Evolutionary conservation across 2,329 filamentous ascomycete species (phyloP).

Genomic region (Monosporascus sp.): DNA sequence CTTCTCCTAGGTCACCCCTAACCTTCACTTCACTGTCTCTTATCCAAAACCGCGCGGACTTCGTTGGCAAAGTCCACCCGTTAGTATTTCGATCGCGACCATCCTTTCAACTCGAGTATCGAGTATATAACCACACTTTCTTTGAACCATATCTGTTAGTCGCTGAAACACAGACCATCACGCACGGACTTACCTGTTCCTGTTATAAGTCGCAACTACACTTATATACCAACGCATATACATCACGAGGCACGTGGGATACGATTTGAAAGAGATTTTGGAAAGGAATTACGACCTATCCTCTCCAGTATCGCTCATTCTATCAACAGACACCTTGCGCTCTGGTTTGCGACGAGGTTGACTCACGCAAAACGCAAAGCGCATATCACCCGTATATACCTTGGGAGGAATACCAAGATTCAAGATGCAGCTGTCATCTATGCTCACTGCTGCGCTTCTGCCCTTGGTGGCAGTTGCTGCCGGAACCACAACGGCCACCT

Average conservation of each 20-base stretch:
- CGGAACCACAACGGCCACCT: constrained; percentile 35
- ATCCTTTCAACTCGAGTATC: constrained; percentile 17
- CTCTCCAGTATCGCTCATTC: neutral
- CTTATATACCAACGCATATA: neutral
- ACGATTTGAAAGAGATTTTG: constrained; percentile 6
- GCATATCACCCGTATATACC: neutral
- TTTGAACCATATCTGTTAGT: constrained; percentile 9
- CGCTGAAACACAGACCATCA: neutral
- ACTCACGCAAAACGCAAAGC: constrained; percentile 3
- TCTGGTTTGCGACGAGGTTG: constrained; percentile 2
- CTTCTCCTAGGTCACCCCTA: neutral
- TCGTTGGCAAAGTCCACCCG: constrained; percentile 28
- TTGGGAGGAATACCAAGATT: neutral
- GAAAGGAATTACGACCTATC: constrained; percentile 5
- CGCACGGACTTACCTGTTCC: constrained; percentile 8
- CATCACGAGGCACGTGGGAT: neutral
- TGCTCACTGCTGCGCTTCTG: constrained; percentile 44
- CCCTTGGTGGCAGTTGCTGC: constrained; percentile 48
- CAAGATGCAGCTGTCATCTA: constrained; percentile 38
- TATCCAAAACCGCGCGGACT: constrained; percentile 19
- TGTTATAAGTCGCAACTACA: constrained; percentile 4
- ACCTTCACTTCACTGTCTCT: constrained; percentile 4
- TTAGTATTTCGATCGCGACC: constrained; percentile 12
- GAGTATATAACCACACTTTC: constrained; percentile 23
- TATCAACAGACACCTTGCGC: neutral